Evolutionary conservation across 352 stramenopile genomes (phyloP), one percentile per base, ranked within the genome.

Genomic region (Phytophthora palmivora): DNA sequence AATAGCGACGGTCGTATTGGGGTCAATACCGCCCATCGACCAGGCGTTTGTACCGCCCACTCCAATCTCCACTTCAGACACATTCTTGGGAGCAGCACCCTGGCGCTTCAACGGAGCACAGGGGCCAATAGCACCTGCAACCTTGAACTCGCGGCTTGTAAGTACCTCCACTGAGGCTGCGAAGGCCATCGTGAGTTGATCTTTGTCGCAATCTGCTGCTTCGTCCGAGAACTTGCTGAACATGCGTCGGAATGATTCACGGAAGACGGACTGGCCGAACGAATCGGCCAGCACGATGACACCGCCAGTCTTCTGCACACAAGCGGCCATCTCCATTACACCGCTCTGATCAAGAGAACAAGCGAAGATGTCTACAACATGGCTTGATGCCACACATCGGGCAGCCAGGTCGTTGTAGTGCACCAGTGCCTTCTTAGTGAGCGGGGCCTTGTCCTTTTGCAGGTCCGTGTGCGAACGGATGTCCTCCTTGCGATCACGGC

Each of bases 341-440:
- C 98, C 98, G 58, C 89, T 92, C 72, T 98, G 93, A 84, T 99
- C 97, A 38, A 99, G 77, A 46, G 92, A 98, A 74, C 97, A 99
- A 3, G 97, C 97, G 78, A 99, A 99, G 36, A 99, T 92, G 75
- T 99, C 98, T 18, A 99, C 94, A 0, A 98, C 96, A 74, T 99
- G 97, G 67, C 87, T 97, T 47, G 87, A 95, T 15, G 82, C 70
- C 57, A 96, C 79, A 72, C 89, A 94, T n/a, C 95, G 89, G 46
- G 97, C 88, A 1, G 97, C 95, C 24, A 99, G 78, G 21, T 89
- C 87, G 50, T 97, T 85, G 80, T 99, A 99, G 77, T 99, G 96
- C 62, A 83, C 90, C 16, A 98, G 82, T 8, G 93, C 93, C 70
- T 99, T 98, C 78, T 98, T 93, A 37, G 97, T 91, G 18, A 97